Base-by-base conservation (phyloP, 306 rosid genomes). In the Sechiopsis laciniata region DNA sequence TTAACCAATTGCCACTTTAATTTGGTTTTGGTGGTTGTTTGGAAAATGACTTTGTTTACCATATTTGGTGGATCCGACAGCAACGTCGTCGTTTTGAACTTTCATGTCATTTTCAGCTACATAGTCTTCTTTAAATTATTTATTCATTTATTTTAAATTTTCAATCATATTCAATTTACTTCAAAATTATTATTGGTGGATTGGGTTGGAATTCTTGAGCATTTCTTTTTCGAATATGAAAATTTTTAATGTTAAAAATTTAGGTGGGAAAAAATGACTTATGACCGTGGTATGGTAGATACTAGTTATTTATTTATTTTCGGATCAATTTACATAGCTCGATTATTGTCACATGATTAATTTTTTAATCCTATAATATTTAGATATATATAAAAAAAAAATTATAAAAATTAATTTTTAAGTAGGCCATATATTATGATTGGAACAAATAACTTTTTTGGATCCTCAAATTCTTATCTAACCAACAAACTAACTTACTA, bases 1-100 rank as follows among this genome's bases (percentile, higher is more conserved):
- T 73, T 87, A 76, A 76, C 80, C 88, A 87, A 73, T 81, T 76
- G 72, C 78, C 42, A 20, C 74, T 62, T 75, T 82, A 75, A 78
- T 81, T 73, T 75, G 78, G 82, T 76, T 78, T 77, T 76, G 80
- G 85, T 84, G 82, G 79, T 45, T 67, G 76, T 37, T 77, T 67
- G 72, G 85, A 76, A 71, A 77, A 82, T 80, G 76, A 74, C 65
- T 54, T 15, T 79, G 60, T 48, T 77, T 62, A 66, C 72, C 46
- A 45, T 45, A 64, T 19, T 50, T 64, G 69, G 63, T 52, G 78
- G 74, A 62, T 59, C 76, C 78, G 72, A 74, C 80, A 21, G 22
- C 74, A 64, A 64, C 71, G 71, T 64, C 71, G 53, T 4, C 26
- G 26, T 64, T 64, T 67, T 67, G 56, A 46, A 46, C 55, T 67